Conservation (phyloP, 2,329 filamentous ascomycete species). For the Penicillium oxalicum region DNA sequence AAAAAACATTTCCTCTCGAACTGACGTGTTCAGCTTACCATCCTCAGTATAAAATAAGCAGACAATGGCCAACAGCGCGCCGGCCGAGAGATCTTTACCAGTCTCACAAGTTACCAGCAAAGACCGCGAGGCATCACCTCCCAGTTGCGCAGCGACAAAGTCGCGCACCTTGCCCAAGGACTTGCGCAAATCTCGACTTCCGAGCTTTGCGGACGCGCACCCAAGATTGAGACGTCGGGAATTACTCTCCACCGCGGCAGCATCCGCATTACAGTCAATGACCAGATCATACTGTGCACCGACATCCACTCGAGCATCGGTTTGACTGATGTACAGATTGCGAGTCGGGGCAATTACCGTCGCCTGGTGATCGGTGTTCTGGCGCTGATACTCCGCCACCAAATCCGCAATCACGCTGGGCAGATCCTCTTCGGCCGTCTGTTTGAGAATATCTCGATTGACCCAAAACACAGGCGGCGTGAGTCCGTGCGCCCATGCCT, state of each 20-base stretch:
- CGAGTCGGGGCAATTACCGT: conserved; percentile 35
- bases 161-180: conserved; percentile 59
- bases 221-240: conserved; percentile 49
- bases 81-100: conserved; percentile 75
- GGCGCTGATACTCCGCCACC: conserved; percentile 25
- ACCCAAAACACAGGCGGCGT: conserved; percentile 76
- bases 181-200: conserved; percentile 73
- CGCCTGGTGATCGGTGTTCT: conserved; percentile 17
- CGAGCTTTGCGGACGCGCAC: conserved; percentile 67
- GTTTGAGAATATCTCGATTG: conserved; percentile 56
- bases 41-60: conserved; percentile 66
- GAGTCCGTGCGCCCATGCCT: conserved; percentile 82
- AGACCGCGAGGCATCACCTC: conserved; percentile 24
- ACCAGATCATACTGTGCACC: conserved; percentile 43
- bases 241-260: conserved; percentile 33
- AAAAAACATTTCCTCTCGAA: neutral
- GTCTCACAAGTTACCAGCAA: conserved; percentile 65
- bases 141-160: conserved; percentile 45
- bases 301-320: conserved; percentile 27
- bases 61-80: conserved; percentile 66
- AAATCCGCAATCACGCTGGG: conserved; percentile 46
- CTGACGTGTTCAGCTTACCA: conserved; percentile 38
- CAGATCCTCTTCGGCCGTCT: conserved; percentile 60
- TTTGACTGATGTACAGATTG: conserved; percentile 30
- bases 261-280: conserved; percentile 35